Percentiles rank a stretch among this genome's conserved stretches.
Evolutionary conservation across 768 basidiomycete genomes (phyloP).

Genomic region (Tylopilus subfusipes): DNA sequence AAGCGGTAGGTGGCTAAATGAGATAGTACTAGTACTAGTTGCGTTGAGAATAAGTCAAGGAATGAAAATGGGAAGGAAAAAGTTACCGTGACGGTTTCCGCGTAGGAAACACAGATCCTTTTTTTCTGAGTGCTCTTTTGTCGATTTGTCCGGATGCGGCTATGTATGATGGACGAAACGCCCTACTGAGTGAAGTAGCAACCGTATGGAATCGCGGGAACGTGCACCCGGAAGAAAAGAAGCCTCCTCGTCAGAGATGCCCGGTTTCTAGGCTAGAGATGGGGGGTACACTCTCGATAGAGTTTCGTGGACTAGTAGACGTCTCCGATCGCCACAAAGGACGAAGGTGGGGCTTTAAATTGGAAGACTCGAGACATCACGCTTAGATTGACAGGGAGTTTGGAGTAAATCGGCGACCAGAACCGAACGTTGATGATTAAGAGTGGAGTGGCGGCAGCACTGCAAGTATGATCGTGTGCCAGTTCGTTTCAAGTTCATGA

Average conservation of each 20-base stretch:
- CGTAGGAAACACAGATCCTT: no score
- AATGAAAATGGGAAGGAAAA: not conserved
- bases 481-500: not conserved
- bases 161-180: not conserved
- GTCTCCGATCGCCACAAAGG: no score
- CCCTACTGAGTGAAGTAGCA: not conserved
- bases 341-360: not conserved
- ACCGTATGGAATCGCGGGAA: not conserved
- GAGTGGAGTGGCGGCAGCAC: not conserved
- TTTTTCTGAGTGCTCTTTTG: not conserved
- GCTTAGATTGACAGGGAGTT: not conserved
- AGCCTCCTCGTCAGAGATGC: not conserved
- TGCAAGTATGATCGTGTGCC: not conserved
- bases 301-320: not conserved
- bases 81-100: not conserved
- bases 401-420: not conserved
- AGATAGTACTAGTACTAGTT: no score
- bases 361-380: not conserved
- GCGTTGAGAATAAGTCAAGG: not conserved
- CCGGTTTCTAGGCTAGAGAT: no score
- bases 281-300: not conserved
- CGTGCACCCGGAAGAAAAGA: not conserved
- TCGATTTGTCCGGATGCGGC: not conserved
- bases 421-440: not conserved
- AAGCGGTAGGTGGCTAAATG: not conserved